Base-by-base conservation (phyloP, 2,329 filamentous ascomycete genomes). In the Monosporascus sp. region DNA sequence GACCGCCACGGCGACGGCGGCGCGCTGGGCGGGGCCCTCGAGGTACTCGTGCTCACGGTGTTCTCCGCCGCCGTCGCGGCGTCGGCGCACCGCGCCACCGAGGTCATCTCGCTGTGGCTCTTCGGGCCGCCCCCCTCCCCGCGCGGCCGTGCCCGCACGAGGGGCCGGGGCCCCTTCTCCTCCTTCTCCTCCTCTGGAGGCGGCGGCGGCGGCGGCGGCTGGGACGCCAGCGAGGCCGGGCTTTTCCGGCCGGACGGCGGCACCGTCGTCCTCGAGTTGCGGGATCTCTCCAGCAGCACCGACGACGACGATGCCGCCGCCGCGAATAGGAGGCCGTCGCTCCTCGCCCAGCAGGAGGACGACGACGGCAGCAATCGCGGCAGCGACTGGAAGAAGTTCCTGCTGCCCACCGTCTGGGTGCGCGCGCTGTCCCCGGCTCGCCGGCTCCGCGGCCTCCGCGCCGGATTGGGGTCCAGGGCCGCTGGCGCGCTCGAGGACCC, bases 1-100 rank as follows among this genome's bases (percentile, higher is more conserved):
- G 38, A 39, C n/a, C 45, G 58, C 18, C 51, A 60, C 9, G 58
- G 49, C 48, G 59, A 58, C 39, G 52, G 37, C 35, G 54, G 52
- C 35, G 37, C 27, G 17, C n/a, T 52, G 50, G 51, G 60, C 27
- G 51, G 57, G 53, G 45, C 58, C 22, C 41, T 65, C 7, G 60
- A 69, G 55, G 56, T 58, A 24, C 55, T 58, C 25, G 22, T 70
- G 37, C 60, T 70, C 14, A 59, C 60, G 5, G 37, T 52, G 7
- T 48, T 60, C 7, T 69, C 68, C 43, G 22, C 65, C 18, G 59
- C 57, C 50, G 48, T 63, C 45, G 62, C 64, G 37, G 58, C 54
- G 17, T 49, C 58, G n/a, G 52, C 56, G 24, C 60, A 63, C 37
- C 48, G 53, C 38, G 60, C 60, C 11, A 66, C 64, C 4, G 52